A percentile compares a stretch with the other conserved stretches of the same genome.
phyloP scores from a whole-genome alignment of 1,139 yeast genomes.

The Blastobotrys indianensis region DNA sequence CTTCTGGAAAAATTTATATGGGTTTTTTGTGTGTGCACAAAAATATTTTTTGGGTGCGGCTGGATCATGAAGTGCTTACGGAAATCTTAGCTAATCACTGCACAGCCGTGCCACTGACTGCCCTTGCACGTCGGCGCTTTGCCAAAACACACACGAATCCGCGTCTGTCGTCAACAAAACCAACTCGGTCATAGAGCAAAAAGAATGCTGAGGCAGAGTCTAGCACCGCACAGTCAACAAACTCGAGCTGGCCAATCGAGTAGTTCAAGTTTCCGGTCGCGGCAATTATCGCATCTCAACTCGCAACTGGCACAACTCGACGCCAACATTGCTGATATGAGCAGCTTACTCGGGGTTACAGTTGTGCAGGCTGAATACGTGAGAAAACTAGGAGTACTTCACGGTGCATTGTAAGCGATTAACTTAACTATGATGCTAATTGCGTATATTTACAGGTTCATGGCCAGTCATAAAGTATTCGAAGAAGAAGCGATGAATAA shows the following conservation, averaged over 20 bases:
- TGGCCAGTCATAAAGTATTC: constrained; percentile 60
- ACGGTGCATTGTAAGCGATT: constrained; percentile 48
- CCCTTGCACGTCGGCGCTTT: too few relatives aligned
- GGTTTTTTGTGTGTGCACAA: too few relatives aligned
- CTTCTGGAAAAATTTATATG: background rate
- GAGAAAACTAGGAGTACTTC: constrained; percentile 53
- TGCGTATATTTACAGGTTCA: constrained; percentile 34
- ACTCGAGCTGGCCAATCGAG: background rate
- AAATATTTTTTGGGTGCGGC: background rate
- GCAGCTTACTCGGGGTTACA: constrained; percentile 48
- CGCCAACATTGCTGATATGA: constrained; percentile 53
- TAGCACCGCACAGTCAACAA: constrained; percentile 15
- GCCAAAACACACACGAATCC: too few relatives aligned
- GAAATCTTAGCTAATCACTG: background rate
- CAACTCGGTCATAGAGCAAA: background rate
- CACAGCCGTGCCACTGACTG: background rate
- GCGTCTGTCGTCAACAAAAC: too few relatives aligned
- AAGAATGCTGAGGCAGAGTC: constrained; percentile 17
- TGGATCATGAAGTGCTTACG: too few relatives aligned
- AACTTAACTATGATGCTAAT: background rate
- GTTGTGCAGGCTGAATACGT: constrained; percentile 52
- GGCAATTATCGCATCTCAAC: constrained; percentile 56
- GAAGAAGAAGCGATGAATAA: constrained; percentile 40
- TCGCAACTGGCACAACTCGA: constrained; percentile 59
- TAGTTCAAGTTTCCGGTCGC: constrained; percentile 26